Evolutionary conservation across 805 yeast genomes (phyloP), one percentile per base, ranked within the genome.

Genomic region (Ogataea neopini): DNA sequence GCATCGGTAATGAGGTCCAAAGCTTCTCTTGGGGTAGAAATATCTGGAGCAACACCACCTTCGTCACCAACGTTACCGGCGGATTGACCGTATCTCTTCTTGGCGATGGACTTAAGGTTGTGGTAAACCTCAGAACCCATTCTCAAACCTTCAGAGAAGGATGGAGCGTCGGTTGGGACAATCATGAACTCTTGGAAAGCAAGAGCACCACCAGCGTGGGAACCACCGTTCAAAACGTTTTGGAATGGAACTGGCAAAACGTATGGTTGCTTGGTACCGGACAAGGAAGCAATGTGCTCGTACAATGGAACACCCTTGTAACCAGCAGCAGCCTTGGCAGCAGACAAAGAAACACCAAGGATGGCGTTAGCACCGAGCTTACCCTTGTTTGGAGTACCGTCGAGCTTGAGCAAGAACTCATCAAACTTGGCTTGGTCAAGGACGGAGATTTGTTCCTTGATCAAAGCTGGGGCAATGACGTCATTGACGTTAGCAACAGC

Each of bases 51-150:
- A 80, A 92, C 97, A 84, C 99, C 99, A 86, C 99, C 99, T 83
- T 92, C 99, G 76, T 92, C 99, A 84, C 99, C 99, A 71, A 92
- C 99, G 80, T 92, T 92, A 78, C 97, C 98, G 67, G 99, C 99
- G 56, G 96, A 85, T 70, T 88, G 86, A 71, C 99, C 99, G 86
- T 92, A 94, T 73, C 77, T 80, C 84, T 88, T 85, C 84, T 88
- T 88, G 74, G 98, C 86, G 67, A 87, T 77, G 59, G 91, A 75
- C 82, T 94, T 94, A 75, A 92, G 84, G 77, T 81, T 79, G 84
- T 92, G 98, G 94, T 92, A 92, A 63, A 91, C 97, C 81, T 92
- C 99, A 55, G 96, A 73, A 73, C 98, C 98, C 60, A 88, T 87
- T 81, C 97, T 88, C 74, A 94, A 75, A 64, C 96, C 98, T 78